Conservation (phyloP, 345 rosid genomes). For the Sonneratia caseolaris region DNA sequence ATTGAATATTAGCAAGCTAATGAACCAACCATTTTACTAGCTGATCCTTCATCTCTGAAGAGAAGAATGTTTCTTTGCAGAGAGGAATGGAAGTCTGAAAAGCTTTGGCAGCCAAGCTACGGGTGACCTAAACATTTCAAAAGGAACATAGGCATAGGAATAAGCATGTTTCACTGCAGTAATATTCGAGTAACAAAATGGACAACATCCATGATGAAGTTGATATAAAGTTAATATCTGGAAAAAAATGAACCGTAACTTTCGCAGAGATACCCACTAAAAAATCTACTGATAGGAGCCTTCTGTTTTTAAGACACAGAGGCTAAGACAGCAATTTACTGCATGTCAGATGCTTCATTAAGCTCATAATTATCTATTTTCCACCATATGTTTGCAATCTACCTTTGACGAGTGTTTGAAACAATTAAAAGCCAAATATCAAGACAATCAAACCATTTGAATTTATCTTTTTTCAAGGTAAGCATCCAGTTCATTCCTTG, state of each 20-base stretch:
- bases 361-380: background rate
- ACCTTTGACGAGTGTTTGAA: background rate
- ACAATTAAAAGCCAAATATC: background rate
- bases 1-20: background rate
- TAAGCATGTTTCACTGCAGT: background rate
- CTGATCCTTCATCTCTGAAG: slow-evolving; percentile 66
- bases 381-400: no score
- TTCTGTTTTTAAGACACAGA: background rate
- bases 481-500: background rate
- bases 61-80: slow-evolving; percentile 81
- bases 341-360: background rate
- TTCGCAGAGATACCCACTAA: background rate
- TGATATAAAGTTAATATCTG: background rate
- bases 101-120: slow-evolving; percentile 80
- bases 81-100: slow-evolving; percentile 76
- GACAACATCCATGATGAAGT: background rate
- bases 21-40: slow-evolving; percentile 52
- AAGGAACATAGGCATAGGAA: background rate
- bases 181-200: background rate
- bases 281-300: background rate
- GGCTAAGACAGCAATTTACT: background rate
- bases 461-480: background rate
- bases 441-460: background rate
- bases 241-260: background rate
- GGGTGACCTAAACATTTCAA: slow-evolving; percentile 49